Conservation (phyloP, 108 stramenopile species). For the Nitzschia sp. region DNA sequence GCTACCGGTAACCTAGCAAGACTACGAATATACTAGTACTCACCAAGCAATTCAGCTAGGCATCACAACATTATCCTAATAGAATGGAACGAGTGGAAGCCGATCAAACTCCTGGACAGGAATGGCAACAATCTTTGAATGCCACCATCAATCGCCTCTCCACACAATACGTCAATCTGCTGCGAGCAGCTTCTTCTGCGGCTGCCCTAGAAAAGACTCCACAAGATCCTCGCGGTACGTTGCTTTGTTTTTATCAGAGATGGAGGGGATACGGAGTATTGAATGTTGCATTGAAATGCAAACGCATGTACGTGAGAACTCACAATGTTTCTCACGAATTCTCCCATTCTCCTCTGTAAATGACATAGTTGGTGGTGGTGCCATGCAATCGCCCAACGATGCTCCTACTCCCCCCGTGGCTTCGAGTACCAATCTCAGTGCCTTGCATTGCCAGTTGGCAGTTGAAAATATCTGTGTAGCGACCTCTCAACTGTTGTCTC, state of each 20-base stretch:
- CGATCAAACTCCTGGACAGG: slow-evolving; percentile 72
- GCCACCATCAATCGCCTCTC: slow-evolving; percentile 83
- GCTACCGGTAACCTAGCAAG: too few species aligned
- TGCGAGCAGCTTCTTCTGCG: slow-evolving; percentile 67
- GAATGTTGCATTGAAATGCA: too few species aligned
- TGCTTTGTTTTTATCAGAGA: too few species aligned
- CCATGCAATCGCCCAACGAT: slow-evolving; percentile 66
- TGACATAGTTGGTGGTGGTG: slow-evolving; percentile 57
- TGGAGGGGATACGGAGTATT: too few species aligned
- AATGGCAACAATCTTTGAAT: slow-evolving; percentile 73
- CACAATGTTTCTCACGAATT: too few species aligned
- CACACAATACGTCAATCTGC: slow-evolving; percentile 76
- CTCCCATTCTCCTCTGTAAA: background rate
- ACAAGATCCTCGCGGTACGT: slow-evolving; percentile 34
- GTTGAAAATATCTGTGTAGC: slow-evolving; percentile 81
- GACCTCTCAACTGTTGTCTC: slow-evolving; percentile 61
- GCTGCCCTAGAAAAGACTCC: slow-evolving; percentile 44
- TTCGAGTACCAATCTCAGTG: slow-evolving; percentile 49
- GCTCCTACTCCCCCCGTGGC: slow-evolving; percentile 80
- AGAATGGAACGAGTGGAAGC: slow-evolving; percentile 70
- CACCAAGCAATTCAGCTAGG: too few species aligned
- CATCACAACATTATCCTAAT: background rate
- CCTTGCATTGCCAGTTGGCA: slow-evolving; percentile 70
- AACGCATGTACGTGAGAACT: too few species aligned
- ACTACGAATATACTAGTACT: too few species aligned